These are phyloP conservation scores for Fomitiporia mediterranea DNA, from an alignment of 1,284 basidiomycete genomes.

Conservation along the genomic window DNA sequence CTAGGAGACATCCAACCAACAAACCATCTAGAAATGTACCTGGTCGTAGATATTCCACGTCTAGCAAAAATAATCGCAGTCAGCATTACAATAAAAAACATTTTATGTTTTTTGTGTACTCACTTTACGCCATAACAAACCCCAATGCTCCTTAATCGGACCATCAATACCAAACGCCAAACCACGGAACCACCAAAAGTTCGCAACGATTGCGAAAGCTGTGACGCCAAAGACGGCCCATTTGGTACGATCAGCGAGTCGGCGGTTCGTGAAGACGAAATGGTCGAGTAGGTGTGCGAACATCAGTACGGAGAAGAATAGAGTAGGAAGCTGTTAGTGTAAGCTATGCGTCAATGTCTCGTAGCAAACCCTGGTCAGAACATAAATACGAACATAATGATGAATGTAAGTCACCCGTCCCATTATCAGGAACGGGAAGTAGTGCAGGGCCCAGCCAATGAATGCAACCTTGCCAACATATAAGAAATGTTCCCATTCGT, in stretches of 20 bases:
- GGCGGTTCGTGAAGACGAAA: conserved; percentile 77
- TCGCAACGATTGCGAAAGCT: conserved; percentile 57
- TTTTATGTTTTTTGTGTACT: conserved; percentile 26
- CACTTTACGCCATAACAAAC: conserved; percentile 78
- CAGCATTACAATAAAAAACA: neutral
- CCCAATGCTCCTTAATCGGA: conserved; percentile 74
- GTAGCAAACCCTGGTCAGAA: no score
- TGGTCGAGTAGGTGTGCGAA: conserved; percentile 88
- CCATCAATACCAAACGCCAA: conserved; percentile 88
- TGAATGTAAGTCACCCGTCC: conserved; percentile 90
- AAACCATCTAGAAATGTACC: conserved; percentile 12
- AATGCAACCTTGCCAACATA: conserved; percentile 91
- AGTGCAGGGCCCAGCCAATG: conserved; percentile 92
- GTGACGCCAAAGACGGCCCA: conserved; percentile 64
- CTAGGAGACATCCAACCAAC: neutral
- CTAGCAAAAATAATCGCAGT: conserved; percentile 4
- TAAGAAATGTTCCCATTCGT: conserved; percentile 92
- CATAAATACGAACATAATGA: conserved; percentile 63
- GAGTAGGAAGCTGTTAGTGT: conserved; percentile 71
- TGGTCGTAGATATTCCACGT: conserved; percentile 22
- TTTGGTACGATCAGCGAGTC: conserved; percentile 62
- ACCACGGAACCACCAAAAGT: conserved; percentile 94
- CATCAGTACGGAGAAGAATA: conserved; percentile 96
- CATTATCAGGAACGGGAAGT: conserved; percentile 92
- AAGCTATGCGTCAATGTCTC: conserved; percentile 6